Base-by-base conservation (phyloP, 306 rosid species). In the Adenanthera pavonina region DNA sequence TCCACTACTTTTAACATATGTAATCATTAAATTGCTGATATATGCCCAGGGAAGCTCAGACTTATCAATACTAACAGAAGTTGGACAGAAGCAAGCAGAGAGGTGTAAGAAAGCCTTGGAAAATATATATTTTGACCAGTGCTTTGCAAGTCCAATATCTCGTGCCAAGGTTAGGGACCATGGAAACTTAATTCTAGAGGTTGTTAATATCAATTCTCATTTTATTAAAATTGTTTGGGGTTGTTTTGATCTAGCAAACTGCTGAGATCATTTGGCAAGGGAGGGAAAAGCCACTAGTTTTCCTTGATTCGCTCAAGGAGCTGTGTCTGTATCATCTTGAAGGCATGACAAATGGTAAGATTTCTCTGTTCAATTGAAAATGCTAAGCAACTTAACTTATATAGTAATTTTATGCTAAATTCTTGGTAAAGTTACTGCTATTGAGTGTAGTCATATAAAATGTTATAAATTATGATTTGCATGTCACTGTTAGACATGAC, bases 271-370 rank as follows among this genome's bases (percentile, higher is more conserved):
- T 91, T 78, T 91, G 95, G 95, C 79, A 83, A 80, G 95, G 90
- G 70, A 91, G 85, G 74, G 86, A 76, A 82, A 89, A 81, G 54
- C 95, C 93, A 47, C 46, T 92, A 53, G 72, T 89, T 86, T 89
- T 85, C 84, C 85, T 89, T 74, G 92, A 91, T 83, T 89, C 91
- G 0, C 89, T 92, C 71, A 88, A 79, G 84, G 97, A 92, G 84
- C 84, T 90, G 79, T 88, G 90, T 78, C 84, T 92, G 19, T 92
- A 87, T 83, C 88, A 78, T 70, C 95, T 92, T 74, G 94, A 92
- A 92, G 97, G 97, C 88, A 73, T 89, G 95, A 92, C 54, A 88
- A 92, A 91, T 89, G 95, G 97, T 92, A 81, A 74, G 92, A 62
- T 59, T 84, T 83, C 74, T 47, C 76, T 80, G 44, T 56, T 80